A percentile compares a stretch with the other conserved stretches of the same genome.
Evolutionary conservation across 495 filamentous ascomycete genomes (phyloP).

Genomic region (Aspergillus sclerotiicarbonarius): DNA sequence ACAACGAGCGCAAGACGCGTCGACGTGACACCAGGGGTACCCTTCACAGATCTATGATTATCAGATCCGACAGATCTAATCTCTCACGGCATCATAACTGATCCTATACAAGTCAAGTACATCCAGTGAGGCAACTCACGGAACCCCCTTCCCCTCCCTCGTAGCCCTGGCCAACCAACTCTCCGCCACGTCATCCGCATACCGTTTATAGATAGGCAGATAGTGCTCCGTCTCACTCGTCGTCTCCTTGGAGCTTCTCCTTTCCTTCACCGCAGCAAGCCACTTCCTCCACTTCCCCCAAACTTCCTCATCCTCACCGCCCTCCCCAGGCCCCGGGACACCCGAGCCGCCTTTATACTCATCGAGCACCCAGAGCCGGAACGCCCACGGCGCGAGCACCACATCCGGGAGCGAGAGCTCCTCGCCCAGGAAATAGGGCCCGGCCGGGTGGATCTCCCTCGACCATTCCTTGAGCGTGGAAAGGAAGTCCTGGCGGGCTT

Average conservation of each 20-base stretch:
- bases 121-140: constrained; percentile 32
- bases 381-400: constrained; percentile 63
- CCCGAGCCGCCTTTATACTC: constrained; percentile 65
- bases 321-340: constrained; percentile 50
- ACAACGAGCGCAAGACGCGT: not conserved
- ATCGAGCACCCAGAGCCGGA: constrained; percentile 68
- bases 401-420: constrained; percentile 60
- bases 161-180: constrained; percentile 68
- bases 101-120: not conserved
- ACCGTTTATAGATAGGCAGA: constrained; percentile 62
- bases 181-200: constrained; percentile 70
- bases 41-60: not conserved
- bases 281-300: constrained; percentile 64
- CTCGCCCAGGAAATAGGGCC: constrained; percentile 63
- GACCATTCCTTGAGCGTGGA: constrained; percentile 52
- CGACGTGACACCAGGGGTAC: not conserved
- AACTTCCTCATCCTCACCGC: constrained; percentile 47
- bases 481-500: constrained; percentile 50
- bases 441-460: constrained; percentile 55
- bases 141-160: constrained; percentile 58
- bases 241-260: constrained; percentile 59
- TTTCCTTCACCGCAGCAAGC: constrained; percentile 51
- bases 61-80: not conserved
- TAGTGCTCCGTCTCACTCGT: constrained; percentile 63
- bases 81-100: too few relatives aligned